A percentile compares a stretch with the other conserved stretches of the same genome.
These are phyloP conservation scores for Aspergillus sp. DNA, from an alignment of 2,329 filamentous ascomycete species.

Conservation along the genomic window DNA sequence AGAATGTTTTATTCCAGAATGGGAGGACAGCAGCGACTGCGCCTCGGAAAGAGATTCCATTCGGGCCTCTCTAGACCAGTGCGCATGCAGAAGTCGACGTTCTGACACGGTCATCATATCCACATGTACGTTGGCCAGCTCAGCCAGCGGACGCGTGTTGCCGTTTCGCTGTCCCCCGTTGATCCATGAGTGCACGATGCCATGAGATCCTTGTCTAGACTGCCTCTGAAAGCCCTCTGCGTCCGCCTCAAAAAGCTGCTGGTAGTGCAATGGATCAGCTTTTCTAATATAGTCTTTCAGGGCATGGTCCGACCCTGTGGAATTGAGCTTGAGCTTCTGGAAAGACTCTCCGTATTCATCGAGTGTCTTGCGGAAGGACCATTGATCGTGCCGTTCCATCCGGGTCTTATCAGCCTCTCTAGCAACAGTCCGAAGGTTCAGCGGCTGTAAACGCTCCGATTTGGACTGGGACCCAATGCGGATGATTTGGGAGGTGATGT, in stretches of 20 bases:
- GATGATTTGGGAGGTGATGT: constrained; percentile 48
- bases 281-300: background rate
- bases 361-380: background rate
- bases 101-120: constrained; percentile 25
- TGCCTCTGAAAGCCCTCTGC: background rate
- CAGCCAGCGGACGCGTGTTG: constrained; percentile 5
- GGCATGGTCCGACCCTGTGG: background rate
- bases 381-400: background rate
- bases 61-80: constrained; percentile 28
- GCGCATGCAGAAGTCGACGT: constrained; percentile 23
- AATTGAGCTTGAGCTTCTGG: background rate
- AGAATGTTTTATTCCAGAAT: constrained; percentile 13
- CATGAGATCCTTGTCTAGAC: background rate
- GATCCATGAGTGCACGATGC: constrained; percentile 22
- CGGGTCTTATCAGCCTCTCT: constrained; percentile 25
- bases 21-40: background rate
- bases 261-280: background rate
- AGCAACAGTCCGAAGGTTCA: constrained; percentile 49
- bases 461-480: constrained; percentile 62
- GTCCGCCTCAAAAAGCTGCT: constrained; percentile 7
- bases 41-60: background rate
- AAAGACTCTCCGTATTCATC: background rate
- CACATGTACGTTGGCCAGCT: constrained; percentile 12
- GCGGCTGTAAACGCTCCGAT: constrained; percentile 49
- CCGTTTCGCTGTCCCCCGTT: constrained; percentile 6